Base-by-base conservation (phyloP, 2,329 filamentous ascomycete genomes). In the Trichoderma lentiforme region DNA sequence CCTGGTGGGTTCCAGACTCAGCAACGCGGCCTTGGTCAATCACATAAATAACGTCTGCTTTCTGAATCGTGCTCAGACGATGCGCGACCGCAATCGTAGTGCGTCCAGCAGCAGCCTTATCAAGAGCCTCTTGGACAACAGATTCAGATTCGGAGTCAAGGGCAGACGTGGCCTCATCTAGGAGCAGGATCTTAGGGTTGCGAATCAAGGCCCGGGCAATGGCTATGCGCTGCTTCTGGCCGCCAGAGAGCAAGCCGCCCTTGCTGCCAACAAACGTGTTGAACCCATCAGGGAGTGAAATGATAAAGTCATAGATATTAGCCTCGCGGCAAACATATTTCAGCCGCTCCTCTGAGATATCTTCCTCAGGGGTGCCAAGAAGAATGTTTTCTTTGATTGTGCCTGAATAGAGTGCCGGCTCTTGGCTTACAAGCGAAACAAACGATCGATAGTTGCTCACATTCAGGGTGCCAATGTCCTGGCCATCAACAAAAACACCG, bases 41-140 rank as follows among this genome's bases (percentile, higher is more conserved):
- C n/a, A 98, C 95, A 75, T 97, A 98, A 76, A 98, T 98, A 63
- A 95, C 84, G 79, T 98, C 95, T 0, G 95, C 95, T 80, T 96
- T 95, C 80, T 97, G 94, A 73, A 98, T 98, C 0, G 96, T 98
- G 78, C 91, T 94, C 6, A 99, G 84, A 28, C 96, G 87, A 82
- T 99, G 95, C 3, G 96, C 96, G 1, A 99, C 95, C 1, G 95
- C 95, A 74, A 99, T 96, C 0, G 95, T 98, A 7, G 94, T 97
- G 66, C 94, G 88, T 58, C 91, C 94, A 84, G 93, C 92, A 24
- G 93, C 91, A 2, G 94, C 94, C 74, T 90, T 90, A 80, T 98
- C 93, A 18, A 96, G 86, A 0, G 93, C 93, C 0, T 88, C 91
- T 81, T 96, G 93, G 39, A 96, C 93, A 1, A 94, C 90, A 78